phyloP scores from a whole-genome alignment of 148 eudicot species.

The Arctostaphylos glauca region DNA sequence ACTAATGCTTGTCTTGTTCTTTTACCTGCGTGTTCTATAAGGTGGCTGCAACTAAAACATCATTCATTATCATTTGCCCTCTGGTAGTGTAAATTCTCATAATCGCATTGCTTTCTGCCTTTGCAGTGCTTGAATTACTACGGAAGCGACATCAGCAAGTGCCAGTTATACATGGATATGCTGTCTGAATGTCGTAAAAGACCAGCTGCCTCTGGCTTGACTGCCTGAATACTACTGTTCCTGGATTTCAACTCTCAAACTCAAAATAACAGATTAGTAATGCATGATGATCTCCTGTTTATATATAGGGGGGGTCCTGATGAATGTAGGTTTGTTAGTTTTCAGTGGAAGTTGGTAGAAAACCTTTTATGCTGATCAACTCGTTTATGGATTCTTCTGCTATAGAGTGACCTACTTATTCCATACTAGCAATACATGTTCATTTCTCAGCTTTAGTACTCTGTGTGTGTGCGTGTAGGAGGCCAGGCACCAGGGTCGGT shows the following conservation, averaged over 20 bases:
- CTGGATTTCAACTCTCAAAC: neutral
- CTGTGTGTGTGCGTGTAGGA: neutral
- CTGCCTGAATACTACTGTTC: slow-evolving; percentile 9
- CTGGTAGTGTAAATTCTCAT: neutral
- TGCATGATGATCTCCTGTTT: neutral
- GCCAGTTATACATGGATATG: slow-evolving; percentile 39
- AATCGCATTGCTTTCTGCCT: neutral
- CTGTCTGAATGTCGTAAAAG: slow-evolving; percentile 31
- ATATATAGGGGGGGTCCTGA: neutral
- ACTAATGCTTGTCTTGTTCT: neutral
- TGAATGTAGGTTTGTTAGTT: neutral
- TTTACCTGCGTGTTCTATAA: neutral
- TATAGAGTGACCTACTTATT: neutral
- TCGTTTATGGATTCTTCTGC: neutral
- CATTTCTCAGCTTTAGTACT: neutral
- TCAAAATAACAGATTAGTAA: neutral
- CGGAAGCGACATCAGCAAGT: slow-evolving; percentile 30
- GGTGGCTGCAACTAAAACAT: neutral
- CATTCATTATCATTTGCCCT: neutral
- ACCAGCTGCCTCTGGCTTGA: slow-evolving; percentile 12
- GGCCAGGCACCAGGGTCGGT: neutral
- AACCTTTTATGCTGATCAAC: neutral
- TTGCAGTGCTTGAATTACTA: slow-evolving; percentile 28
- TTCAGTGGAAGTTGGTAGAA: neutral
- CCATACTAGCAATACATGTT: neutral